A percentile compares a stretch with the other conserved stretches of the same genome.
Evolutionary conservation across 208 protist species (phyloP).

Genomic region (Acanthamoeba rhysodes): DNA sequence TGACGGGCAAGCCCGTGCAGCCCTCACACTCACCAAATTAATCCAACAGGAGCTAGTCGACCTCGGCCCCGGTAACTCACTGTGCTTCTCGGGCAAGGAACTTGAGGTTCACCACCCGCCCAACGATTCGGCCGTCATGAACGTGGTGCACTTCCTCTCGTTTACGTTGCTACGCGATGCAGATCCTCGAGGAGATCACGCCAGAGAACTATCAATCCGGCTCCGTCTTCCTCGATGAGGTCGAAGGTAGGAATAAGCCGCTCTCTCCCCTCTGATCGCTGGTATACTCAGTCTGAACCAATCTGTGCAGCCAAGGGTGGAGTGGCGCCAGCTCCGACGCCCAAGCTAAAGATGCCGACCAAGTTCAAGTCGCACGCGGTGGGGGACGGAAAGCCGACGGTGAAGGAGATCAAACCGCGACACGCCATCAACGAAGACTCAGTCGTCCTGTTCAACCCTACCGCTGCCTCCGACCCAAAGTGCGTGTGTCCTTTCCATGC

Average conservation of each 20-base stretch:
- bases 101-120: conserved; percentile 15
- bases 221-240: conserved; percentile 64
- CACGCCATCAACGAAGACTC: conserved; percentile 72
- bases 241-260: not conserved
- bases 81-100: conserved; percentile 77
- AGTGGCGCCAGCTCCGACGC: not conserved
- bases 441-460: conserved; percentile 58
- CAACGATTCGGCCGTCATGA: not conserved
- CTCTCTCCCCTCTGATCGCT: not conserved
- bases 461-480: not conserved
- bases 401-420: conserved; percentile 56
- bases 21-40: not conserved
- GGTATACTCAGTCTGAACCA: not conserved
- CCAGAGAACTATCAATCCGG: conserved; percentile 70
- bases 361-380: conserved; percentile 73
- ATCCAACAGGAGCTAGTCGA: conserved; percentile 31
- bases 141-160: not conserved
- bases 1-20: not conserved
- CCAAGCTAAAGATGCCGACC: not conserved
- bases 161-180: not conserved
- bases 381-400: not conserved
- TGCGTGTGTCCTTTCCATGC: not conserved
- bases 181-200: conserved; percentile 66
- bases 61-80: conserved; percentile 50
- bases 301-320: not conserved